A percentile compares a stretch with the other conserved stretches of the same genome.
Evolutionary conservation across 2,329 filamentous ascomycete species (phyloP).

Genomic region (Trichoderma aggressivum): DNA sequence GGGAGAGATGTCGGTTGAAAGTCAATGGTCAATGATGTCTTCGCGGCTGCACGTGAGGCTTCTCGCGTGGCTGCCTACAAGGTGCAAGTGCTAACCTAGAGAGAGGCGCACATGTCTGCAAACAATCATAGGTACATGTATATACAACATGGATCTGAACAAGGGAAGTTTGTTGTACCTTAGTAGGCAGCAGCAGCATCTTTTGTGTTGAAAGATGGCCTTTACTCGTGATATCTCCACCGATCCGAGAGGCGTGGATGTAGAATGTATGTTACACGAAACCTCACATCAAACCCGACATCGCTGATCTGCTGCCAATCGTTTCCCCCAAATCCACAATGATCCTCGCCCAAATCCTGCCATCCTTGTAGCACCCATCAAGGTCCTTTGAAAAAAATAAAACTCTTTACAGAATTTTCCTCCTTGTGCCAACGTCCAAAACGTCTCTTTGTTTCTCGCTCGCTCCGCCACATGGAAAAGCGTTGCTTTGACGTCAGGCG

Average conservation of each 20-base stretch:
- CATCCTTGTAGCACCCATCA: background rate
- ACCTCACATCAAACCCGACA: background rate
- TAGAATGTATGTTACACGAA: background rate
- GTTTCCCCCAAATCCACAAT: background rate
- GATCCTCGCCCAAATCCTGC: background rate
- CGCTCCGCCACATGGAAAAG: slow-evolving; percentile 35
- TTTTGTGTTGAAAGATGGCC: too few species aligned
- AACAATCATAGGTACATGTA: background rate
- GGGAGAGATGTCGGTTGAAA: background rate
- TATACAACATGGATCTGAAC: background rate
- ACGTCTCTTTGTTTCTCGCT: background rate
- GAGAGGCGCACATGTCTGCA: background rate
- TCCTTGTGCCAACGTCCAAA: background rate
- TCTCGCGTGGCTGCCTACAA: background rate
- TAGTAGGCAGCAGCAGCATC: background rate
- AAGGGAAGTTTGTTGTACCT: background rate
- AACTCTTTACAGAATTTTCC: background rate
- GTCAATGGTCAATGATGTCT: background rate
- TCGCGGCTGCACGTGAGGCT: background rate
- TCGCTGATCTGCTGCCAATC: background rate
- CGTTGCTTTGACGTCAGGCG: slow-evolving; percentile 17
- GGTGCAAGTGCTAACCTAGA: background rate
- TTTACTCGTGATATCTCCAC: background rate
- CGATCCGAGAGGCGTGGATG: too few species aligned
- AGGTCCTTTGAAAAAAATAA: background rate